Evolutionary conservation across 2,329 filamentous ascomycete species (phyloP).

Genomic region (Ophiocordyceps camponoti-saundersi): DNA sequence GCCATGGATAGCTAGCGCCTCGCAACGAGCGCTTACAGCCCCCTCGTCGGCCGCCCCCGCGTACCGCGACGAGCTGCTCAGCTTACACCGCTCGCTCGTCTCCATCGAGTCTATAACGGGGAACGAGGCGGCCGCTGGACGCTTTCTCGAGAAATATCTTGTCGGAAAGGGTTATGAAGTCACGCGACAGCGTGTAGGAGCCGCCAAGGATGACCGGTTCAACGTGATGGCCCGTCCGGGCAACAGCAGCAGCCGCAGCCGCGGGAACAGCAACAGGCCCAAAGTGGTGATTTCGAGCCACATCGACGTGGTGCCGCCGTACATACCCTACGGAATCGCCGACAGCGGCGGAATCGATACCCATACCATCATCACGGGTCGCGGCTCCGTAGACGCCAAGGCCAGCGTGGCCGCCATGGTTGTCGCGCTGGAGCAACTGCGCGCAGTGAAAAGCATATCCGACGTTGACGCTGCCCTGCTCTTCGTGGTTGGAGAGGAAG

Average conservation of each 20-base stretch:
- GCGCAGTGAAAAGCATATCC: constrained; percentile 20
- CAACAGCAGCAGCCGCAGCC: constrained; percentile 27
- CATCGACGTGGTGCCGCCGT: constrained; percentile 64
- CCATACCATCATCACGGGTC: constrained; percentile 45
- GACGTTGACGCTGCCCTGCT: constrained; percentile 39
- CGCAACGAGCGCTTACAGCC: neutral
- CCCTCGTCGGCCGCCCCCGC: constrained; percentile 28
- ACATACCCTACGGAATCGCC: constrained; percentile 48
- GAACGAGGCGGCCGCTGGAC: constrained; percentile 50
- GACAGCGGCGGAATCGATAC: constrained; percentile 20
- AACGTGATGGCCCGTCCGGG: constrained; percentile 56
- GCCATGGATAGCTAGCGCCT: neutral
- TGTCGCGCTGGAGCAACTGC: constrained; percentile 42
- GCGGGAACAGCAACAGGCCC: constrained; percentile 28
- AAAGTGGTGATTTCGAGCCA: constrained; percentile 59
- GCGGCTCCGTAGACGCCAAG: constrained; percentile 60
- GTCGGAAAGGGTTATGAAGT: constrained; percentile 25
- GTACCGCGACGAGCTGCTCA: constrained; percentile 38
- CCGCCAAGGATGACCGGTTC: constrained; percentile 25
- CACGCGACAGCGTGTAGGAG: constrained; percentile 21
- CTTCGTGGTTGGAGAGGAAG: constrained; percentile 72
- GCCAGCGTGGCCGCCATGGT: constrained; percentile 58
- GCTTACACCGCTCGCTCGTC: constrained; percentile 60
- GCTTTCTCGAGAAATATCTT: constrained; percentile 54
- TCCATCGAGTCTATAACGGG: constrained; percentile 55